Percentiles rank a stretch among this genome's conserved stretches.
Evolutionary conservation across 1,139 yeast species (phyloP).

Genomic region (Pichia sp.): DNA sequence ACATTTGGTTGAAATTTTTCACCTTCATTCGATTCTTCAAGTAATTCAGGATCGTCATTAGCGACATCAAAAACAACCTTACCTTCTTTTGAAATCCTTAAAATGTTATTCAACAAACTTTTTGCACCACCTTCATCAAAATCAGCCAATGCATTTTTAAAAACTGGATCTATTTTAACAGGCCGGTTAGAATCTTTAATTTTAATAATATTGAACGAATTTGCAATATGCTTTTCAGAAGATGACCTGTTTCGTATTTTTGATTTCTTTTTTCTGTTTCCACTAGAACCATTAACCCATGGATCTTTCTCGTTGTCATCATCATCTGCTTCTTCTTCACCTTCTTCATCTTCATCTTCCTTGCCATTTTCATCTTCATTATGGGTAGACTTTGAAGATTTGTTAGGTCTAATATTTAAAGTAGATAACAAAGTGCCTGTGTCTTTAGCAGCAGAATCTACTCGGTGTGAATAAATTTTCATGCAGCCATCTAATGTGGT

Average conservation of each 20-base stretch:
- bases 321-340: constrained; percentile 19
- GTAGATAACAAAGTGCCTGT: constrained; percentile 85
- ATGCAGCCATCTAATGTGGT: constrained; percentile 84
- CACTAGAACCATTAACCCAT: constrained; percentile 10
- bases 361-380: constrained; percentile 18
- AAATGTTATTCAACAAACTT: constrained; percentile 45
- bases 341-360: constrained; percentile 19
- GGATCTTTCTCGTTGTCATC: constrained; percentile 24
- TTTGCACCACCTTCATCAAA: constrained; percentile 62
- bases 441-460: constrained; percentile 87
- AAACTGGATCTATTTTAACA: constrained; percentile 49
- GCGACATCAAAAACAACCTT: constrained; percentile 43
- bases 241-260: constrained; percentile 14
- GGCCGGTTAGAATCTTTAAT: constrained; percentile 49
- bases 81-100: constrained; percentile 42
- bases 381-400: constrained; percentile 16
- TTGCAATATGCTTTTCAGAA: constrained; percentile 33
- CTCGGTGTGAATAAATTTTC: constrained; percentile 76
- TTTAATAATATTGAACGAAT: constrained; percentile 37
- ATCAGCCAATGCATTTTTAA: constrained; percentile 50
- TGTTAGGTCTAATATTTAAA: constrained; percentile 30
- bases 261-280: constrained; percentile 15
- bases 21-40: no score
- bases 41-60: constrained; percentile 11
- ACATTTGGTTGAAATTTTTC: no score